These are phyloP conservation scores for Vishniacozyma victoriae DNA, from an alignment of 768 basidiomycete genomes.

Conservation along the genomic window DNA sequence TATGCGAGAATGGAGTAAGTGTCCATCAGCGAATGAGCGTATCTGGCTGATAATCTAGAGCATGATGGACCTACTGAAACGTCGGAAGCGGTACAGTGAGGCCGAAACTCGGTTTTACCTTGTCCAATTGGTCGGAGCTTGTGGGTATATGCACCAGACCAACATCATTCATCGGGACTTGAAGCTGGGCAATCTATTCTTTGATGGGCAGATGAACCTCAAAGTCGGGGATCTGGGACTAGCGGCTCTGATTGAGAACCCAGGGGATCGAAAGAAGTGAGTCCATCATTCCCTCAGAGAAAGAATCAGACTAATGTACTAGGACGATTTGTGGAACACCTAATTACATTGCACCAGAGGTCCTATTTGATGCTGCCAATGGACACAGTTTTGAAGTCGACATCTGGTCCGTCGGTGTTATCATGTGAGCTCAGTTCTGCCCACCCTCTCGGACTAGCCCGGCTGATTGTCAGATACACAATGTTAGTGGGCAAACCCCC, in stretches of 20 bases:
- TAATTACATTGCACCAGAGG: conserved; percentile 96
- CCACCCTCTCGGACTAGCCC: background rate
- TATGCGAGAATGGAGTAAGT: conserved; percentile 72
- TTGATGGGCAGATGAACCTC: conserved; percentile 84
- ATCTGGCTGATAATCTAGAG: conserved; percentile 30
- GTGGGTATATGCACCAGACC: conserved; percentile 93
- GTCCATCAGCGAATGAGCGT: background rate
- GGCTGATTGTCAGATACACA: conserved; percentile 57
- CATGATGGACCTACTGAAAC: conserved; percentile 65
- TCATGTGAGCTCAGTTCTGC: conserved; percentile 52
- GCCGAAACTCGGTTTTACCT: conserved; percentile 88
- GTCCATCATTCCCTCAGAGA: conserved; percentile 12
- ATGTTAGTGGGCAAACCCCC: conserved; percentile 90
- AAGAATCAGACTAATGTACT: conserved; percentile 2
- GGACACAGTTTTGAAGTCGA: conserved; percentile 99
- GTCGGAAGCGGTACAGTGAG: conserved; percentile 79
- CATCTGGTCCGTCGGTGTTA: conserved; percentile 95
- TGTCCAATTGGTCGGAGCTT: conserved; percentile 90
- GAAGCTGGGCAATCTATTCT: conserved; percentile 90
- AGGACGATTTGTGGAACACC: conserved; percentile 94
- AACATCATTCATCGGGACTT: conserved; percentile 97
- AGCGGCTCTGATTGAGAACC: conserved; percentile 91
- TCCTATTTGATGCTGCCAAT: conserved; percentile 87
- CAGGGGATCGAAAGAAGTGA: conserved; percentile 89
- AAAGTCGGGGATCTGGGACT: conserved; percentile 97